Evolutionary conservation across 2,329 filamentous ascomycete genomes (phyloP).

Genomic region (Pseudofabraea citricarpa): DNA sequence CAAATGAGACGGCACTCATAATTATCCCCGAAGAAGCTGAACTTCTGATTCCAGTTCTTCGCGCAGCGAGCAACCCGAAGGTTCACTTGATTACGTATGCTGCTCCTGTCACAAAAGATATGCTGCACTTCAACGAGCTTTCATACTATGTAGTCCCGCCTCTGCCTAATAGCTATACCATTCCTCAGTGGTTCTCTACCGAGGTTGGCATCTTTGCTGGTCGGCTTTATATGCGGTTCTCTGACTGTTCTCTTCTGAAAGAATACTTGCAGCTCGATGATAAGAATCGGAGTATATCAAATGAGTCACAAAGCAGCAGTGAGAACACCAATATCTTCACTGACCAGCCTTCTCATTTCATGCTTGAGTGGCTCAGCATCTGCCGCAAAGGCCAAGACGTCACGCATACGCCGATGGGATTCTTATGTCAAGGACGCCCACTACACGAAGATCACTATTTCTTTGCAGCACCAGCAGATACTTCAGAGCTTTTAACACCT

Average conservation of each 20-base stretch:
- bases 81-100: constrained; percentile 51
- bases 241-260: constrained; percentile 35
- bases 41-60: constrained; percentile 40
- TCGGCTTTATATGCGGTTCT: constrained; percentile 49
- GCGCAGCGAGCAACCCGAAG: constrained; percentile 1
- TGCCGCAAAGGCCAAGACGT: constrained; percentile 50
- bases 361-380: constrained; percentile 51
- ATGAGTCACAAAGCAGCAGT: constrained; percentile 1
- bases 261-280: constrained; percentile 5
- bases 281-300: background rate
- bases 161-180: constrained; percentile 31
- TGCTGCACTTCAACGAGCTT: constrained; percentile 52
- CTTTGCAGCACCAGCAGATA: constrained; percentile 31
- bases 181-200: constrained; percentile 47
- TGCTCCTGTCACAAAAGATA: constrained; percentile 51
- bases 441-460: constrained; percentile 44
- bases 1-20: constrained; percentile 43
- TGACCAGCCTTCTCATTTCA: constrained; percentile 35
- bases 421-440: constrained; percentile 44
- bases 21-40: constrained; percentile 60
- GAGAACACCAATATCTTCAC: constrained; percentile 18
- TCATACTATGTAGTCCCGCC: constrained; percentile 45
- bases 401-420: constrained; percentile 52
- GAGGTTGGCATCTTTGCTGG: constrained; percentile 57
- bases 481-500: background rate